A percentile compares a stretch with the other conserved stretches of the same genome.
Conservation (phyloP, 2,329 filamentous ascomycete species). For the Ilyonectria sp. region DNA sequence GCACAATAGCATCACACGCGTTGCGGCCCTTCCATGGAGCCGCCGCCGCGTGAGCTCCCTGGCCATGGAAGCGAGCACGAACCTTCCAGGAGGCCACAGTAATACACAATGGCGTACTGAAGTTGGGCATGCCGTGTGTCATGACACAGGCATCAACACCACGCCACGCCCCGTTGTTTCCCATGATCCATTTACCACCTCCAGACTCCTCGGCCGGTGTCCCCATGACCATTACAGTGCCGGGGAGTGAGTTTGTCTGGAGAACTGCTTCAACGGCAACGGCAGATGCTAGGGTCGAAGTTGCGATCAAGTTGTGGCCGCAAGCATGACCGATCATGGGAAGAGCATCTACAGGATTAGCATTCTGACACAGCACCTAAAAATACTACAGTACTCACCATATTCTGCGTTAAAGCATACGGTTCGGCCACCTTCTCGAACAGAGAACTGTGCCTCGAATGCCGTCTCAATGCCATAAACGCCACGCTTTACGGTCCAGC, state of each 20-base stretch:
- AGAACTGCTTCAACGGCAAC: slow-evolving; percentile 54
- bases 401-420: slow-evolving; percentile 37
- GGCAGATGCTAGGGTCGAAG: slow-evolving; percentile 57
- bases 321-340: slow-evolving; percentile 62
- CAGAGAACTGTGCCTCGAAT: slow-evolving; percentile 44
- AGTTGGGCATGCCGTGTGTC: slow-evolving; percentile 42
- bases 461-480: slow-evolving; percentile 53
- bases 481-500: slow-evolving; percentile 48
- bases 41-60: slow-evolving; percentile 51
- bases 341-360: slow-evolving; percentile 55
- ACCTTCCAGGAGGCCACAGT: neutral
- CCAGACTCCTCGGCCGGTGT: slow-evolving; percentile 61
- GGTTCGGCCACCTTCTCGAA: too few species aligned
- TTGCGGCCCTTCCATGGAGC: slow-evolving; percentile 54
- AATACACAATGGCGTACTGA: slow-evolving; percentile 33
- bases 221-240: slow-evolving; percentile 57
- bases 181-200: slow-evolving; percentile 54
- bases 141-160: slow-evolving; percentile 50
- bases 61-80: slow-evolving; percentile 37
- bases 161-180: slow-evolving; percentile 40
- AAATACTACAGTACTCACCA: slow-evolving; percentile 52
- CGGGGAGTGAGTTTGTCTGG: slow-evolving; percentile 42
- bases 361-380: too few species aligned
- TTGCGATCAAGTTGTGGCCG: slow-evolving; percentile 62
- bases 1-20: slow-evolving; percentile 52